Percentiles rank a stretch among this genome's conserved stretches.
Conservation (phyloP, 257 asterid genomes). For the Nicotiana undulata region DNA sequence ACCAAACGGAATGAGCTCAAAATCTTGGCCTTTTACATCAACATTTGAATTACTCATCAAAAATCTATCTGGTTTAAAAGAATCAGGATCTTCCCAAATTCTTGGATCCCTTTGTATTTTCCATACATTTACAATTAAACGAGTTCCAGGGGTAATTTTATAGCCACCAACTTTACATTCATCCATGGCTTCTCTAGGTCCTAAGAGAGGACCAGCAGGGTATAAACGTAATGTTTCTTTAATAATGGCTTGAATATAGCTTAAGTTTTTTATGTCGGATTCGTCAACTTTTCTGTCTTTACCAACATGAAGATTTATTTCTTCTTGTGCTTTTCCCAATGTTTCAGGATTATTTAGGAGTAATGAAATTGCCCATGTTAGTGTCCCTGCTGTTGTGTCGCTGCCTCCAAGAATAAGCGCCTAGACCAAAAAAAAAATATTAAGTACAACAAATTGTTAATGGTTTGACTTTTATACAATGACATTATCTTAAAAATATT, state of each 20-base stretch:
- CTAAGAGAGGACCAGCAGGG: conserved; percentile 30
- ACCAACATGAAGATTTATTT: conserved; percentile 35
- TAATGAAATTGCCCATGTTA: conserved; percentile 40
- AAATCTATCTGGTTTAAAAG: conserved; percentile 47
- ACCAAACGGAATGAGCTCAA: conserved; percentile 49
- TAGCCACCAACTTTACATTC: conserved; percentile 40
- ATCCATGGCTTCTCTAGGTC: conserved; percentile 19
- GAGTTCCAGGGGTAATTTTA: conserved; percentile 34
- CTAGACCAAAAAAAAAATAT: not conserved
- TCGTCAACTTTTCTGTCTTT: conserved; percentile 27
- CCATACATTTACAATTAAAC: conserved; percentile 36
- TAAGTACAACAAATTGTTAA: not conserved
- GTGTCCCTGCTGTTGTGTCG: conserved; percentile 29
- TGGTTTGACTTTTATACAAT: not conserved
- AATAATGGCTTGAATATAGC: conserved; percentile 40
- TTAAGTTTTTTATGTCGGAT: conserved; percentile 31
- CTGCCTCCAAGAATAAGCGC: conserved; percentile 26
- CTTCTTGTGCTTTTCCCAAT: conserved; percentile 33
- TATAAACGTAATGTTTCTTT: conserved; percentile 48
- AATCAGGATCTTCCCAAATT: conserved; percentile 38
- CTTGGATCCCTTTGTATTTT: conserved; percentile 42
- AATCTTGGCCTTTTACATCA: conserved; percentile 30
- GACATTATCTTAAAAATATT: not conserved
- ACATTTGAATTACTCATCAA: conserved; percentile 23
- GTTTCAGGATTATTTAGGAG: conserved; percentile 30